A percentile compares a stretch with the other conserved stretches of the same genome.
These are phyloP conservation scores for Calonectria naviculata DNA, from an alignment of 2,329 filamentous ascomycete species.

Conservation along the genomic window DNA sequence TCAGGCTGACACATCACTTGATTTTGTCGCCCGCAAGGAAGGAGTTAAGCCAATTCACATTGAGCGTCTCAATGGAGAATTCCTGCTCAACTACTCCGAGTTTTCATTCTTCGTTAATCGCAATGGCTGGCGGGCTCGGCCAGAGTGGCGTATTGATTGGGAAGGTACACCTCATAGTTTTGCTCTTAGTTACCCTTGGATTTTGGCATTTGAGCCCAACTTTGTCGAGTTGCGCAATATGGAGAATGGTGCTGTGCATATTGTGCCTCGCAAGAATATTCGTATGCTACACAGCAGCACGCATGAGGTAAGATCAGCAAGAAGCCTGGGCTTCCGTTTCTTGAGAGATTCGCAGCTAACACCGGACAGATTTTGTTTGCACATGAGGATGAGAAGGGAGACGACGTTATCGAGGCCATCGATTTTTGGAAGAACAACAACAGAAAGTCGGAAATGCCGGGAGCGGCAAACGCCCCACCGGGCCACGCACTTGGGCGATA, in stretches of 20 bases:
- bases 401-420: conserved; percentile 92
- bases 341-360: conserved; percentile 20
- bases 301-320: conserved; percentile 79
- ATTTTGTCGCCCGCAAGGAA: conserved; percentile 95
- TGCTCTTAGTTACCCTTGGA: conserved; percentile 95
- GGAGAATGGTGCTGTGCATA: conserved; percentile 93
- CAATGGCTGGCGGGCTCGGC: conserved; percentile 95
- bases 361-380: conserved; percentile 88
- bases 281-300: conserved; percentile 98
- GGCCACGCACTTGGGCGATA: conserved; percentile 22
- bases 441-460: conserved; percentile 58
- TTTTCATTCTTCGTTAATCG: conserved; percentile 99
- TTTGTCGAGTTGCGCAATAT: conserved; percentile 98
- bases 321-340: neutral
- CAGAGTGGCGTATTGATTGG: conserved; percentile 98
- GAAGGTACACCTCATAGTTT: conserved; percentile 93
- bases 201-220: conserved; percentile 95
- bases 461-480: conserved; percentile 31
- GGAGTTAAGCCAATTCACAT: conserved; percentile 96
- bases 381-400: conserved; percentile 94
- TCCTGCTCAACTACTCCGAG: conserved; percentile 97
- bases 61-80: conserved; percentile 95
- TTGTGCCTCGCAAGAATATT: conserved; percentile 96
- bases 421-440: conserved; percentile 91
- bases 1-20: conserved; percentile 96